Conservation (phyloP, 2,329 filamentous ascomycete genomes). For the Fusarium staphyleae region DNA sequence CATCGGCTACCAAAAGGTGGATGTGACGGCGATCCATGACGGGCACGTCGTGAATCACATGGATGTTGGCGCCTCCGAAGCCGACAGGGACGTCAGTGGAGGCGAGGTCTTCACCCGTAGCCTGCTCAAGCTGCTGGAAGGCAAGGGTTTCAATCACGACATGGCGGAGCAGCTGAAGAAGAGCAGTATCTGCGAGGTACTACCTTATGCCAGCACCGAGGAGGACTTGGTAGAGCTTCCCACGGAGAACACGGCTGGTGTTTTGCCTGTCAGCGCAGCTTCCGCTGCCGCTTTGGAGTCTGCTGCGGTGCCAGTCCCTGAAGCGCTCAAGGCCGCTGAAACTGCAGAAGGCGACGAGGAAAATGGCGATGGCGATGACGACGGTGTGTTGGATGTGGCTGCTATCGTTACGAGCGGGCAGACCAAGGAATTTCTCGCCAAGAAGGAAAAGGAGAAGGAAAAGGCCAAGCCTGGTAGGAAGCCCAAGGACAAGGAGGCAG, state of each 20-base stretch:
- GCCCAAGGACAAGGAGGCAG: conserved; percentile 63
- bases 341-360: conserved; percentile 51
- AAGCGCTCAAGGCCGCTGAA: conserved; percentile 48
- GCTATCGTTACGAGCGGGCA: conserved; percentile 83
- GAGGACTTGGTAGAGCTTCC: conserved; percentile 58
- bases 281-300: conserved; percentile 41
- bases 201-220: conserved; percentile 60
- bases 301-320: conserved; percentile 45
- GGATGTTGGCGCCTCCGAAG: conserved; percentile 66
- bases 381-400: conserved; percentile 84
- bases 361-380: conserved; percentile 59
- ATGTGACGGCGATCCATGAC: conserved; percentile 89
- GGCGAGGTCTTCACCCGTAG: conserved; percentile 85
- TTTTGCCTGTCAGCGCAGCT: conserved; percentile 5
- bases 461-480: conserved; percentile 63
- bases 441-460: conserved; percentile 79
- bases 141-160: conserved; percentile 65
- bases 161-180: conserved; percentile 76
- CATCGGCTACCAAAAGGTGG: conserved; percentile 89
- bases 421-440: conserved; percentile 81
- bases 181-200: conserved; percentile 70
- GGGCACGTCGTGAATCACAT: conserved; percentile 74
- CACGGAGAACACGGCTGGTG: conserved; percentile 49
- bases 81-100: conserved; percentile 66
- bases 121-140: conserved; percentile 70